Base-by-base conservation (phyloP, 106 monocot species). In the Posidonia australis region DNA sequence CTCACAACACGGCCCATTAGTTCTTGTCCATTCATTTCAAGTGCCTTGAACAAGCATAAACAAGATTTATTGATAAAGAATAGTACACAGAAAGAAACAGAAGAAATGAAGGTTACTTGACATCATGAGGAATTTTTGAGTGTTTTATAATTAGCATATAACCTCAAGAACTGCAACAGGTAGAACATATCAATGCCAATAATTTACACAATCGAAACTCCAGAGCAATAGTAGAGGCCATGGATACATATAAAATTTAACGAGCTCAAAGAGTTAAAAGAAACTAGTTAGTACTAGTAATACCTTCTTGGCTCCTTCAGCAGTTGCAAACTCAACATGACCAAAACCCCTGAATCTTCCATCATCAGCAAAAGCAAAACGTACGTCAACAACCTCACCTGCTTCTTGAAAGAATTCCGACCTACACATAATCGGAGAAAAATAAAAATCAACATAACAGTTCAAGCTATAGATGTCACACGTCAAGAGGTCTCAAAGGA, bases 301-400 rank as follows among this genome's bases (percentile, higher is more conserved):
- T 44, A 83, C 90, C 66, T 90, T 86, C 27, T 79, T 61, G 25
- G 83, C 90, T 19, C 44, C 86, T 65, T 79, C 86, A 58, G 32
- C 78, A 44, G 77, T 72, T 44, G 86, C 74, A 84, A 94, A 94
- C 61, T 89, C 86, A 25, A 94, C 86, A 82, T 94, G 86, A 14
- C 89, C 93, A 80, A 74, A 94, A 24, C 93, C 93, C 58, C 54
- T 83, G 19, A 69, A 62, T 27, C 56, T 66, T 9, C 89, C 93
- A 73, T 94, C 93, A 5, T 86, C 81, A 51, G 12, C 13, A 5
- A 52, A 64, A 7, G 83, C 72, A 54, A 94, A 67, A 43, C 93
- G 68, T 22, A 86, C 84, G 69, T 70, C 79, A 72, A 78, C 79
- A 74, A 89, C 73, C 65, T 94, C 93, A 19, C 83, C 93, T 11